Evolutionary conservation across 2,329 filamentous ascomycete species (phyloP).

Genomic region (Hymenoscyphus fraxineus): DNA sequence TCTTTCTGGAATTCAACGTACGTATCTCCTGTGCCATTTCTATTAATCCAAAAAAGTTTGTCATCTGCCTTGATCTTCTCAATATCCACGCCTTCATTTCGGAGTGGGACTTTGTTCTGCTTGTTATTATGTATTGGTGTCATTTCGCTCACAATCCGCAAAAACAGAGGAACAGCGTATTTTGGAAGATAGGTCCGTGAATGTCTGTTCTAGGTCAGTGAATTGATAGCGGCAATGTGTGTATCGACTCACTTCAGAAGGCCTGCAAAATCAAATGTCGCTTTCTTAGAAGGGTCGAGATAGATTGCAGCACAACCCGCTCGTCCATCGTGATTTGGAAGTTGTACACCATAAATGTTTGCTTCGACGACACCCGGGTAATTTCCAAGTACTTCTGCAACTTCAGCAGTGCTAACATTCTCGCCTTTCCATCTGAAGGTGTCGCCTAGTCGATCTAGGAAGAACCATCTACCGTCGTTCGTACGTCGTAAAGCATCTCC

Average conservation of each 20-base stretch:
- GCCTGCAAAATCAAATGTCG: slow-evolving; percentile 55
- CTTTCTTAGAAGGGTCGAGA: slow-evolving; percentile 47
- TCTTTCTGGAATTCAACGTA: slow-evolving; percentile 56
- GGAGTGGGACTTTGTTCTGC: slow-evolving; percentile 70
- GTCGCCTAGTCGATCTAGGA: slow-evolving; percentile 67
- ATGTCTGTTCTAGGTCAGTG: slow-evolving; percentile 38
- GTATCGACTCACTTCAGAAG: slow-evolving; percentile 46
- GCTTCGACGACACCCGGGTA: slow-evolving; percentile 59
- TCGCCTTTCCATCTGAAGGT: slow-evolving; percentile 74
- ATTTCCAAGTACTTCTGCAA: slow-evolving; percentile 58
- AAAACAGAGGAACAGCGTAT: slow-evolving; percentile 73
- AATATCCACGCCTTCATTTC: slow-evolving; percentile 63
- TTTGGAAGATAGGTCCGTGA: slow-evolving; percentile 58
- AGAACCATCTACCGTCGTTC: slow-evolving; percentile 63
- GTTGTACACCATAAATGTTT: slow-evolving; percentile 65
- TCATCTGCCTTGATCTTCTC: slow-evolving; percentile 42
- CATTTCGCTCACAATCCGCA: slow-evolving; percentile 56
- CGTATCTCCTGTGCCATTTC: slow-evolving; percentile 48
- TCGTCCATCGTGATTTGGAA: slow-evolving; percentile 65
- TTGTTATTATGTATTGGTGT: slow-evolving; percentile 73
- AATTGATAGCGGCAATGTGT: neutral
- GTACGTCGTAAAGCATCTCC: slow-evolving; percentile 64
- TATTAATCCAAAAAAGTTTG: slow-evolving; percentile 53
- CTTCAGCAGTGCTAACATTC: slow-evolving; percentile 65
- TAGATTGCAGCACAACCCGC: slow-evolving; percentile 64